Conservation (phyloP, 345 rosid species). For the Turnera subulata region DNA sequence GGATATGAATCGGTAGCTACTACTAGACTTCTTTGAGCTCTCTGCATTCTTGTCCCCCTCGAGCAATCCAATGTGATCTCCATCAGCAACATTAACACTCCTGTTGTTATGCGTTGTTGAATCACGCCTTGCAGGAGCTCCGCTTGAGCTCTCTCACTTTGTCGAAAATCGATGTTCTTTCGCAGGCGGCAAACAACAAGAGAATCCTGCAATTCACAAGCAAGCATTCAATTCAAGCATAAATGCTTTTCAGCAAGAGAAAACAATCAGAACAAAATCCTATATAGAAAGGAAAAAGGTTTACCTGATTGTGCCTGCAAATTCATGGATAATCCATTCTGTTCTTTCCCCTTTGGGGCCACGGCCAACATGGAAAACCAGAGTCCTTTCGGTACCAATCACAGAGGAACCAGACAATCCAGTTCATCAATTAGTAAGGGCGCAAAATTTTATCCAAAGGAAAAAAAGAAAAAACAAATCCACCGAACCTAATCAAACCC, state of each 20-base stretch:
- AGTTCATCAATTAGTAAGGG: too few species aligned
- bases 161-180: slow-evolving; percentile 53
- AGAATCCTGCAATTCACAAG: slow-evolving; percentile 44
- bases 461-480: too few species aligned
- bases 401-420: slow-evolving; percentile 32
- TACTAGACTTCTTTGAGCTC: slow-evolving; percentile 30
- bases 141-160: slow-evolving; percentile 19
- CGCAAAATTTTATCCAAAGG: too few species aligned
- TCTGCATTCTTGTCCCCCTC: slow-evolving; percentile 34
- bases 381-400: slow-evolving; percentile 87
- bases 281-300: background rate
- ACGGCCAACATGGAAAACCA: slow-evolving; percentile 82
- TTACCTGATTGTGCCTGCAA: slow-evolving; percentile 34
- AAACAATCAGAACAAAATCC: too few species aligned
- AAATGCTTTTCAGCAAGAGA: too few species aligned
- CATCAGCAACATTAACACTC: slow-evolving; percentile 14
- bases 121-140: slow-evolving; percentile 23
- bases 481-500: too few species aligned
- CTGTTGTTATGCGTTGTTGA: slow-evolving; percentile 14
- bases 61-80: slow-evolving; percentile 26
- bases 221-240: background rate
- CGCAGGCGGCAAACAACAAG: slow-evolving; percentile 81
- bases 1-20: slow-evolving; percentile 52
- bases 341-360: slow-evolving; percentile 91
- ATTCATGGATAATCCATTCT: slow-evolving; percentile 95